These are phyloP conservation scores for Corynespora cassiicola DNA, from an alignment of 2,329 filamentous ascomycete species.

Conservation along the genomic window DNA sequence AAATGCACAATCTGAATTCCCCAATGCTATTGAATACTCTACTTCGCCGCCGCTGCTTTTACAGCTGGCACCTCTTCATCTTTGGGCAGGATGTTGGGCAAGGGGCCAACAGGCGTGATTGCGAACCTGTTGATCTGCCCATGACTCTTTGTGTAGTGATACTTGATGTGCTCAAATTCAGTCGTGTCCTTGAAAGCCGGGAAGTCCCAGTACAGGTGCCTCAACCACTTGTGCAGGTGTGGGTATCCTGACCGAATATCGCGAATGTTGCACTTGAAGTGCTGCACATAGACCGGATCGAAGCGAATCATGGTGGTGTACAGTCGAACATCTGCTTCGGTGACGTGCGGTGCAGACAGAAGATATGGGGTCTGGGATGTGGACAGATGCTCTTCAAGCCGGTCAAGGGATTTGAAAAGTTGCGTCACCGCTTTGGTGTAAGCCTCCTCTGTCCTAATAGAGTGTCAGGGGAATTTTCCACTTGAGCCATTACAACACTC, in stretches of 20 bases:
- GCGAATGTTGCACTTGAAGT: slow-evolving; percentile 81
- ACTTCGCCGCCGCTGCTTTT: slow-evolving; percentile 26
- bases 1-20: no score
- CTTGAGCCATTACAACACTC: no score
- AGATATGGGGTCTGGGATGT: slow-evolving; percentile 54
- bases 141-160: slow-evolving; percentile 72
- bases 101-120: slow-evolving; percentile 85
- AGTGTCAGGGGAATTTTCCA: no score
- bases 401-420: slow-evolving; percentile 57
- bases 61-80: slow-evolving; percentile 78
- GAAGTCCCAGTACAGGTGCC: slow-evolving; percentile 82
- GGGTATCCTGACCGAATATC: slow-evolving; percentile 88
- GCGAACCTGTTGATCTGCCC: slow-evolving; percentile 68
- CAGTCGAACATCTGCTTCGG: slow-evolving; percentile 59
- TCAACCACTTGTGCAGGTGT: slow-evolving; percentile 79
- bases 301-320: slow-evolving; percentile 69
- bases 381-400: slow-evolving; percentile 52
- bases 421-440: slow-evolving; percentile 54
- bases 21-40: no score
- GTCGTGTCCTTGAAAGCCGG: slow-evolving; percentile 82
- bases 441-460: slow-evolving; percentile 57
- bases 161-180: slow-evolving; percentile 95
- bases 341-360: slow-evolving; percentile 51
- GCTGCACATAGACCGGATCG: slow-evolving; percentile 61
- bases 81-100: slow-evolving; percentile 79